Base-by-base conservation (phyloP, 192 early-diverging fungal genomes). In the Coemansia sp. region DNA sequence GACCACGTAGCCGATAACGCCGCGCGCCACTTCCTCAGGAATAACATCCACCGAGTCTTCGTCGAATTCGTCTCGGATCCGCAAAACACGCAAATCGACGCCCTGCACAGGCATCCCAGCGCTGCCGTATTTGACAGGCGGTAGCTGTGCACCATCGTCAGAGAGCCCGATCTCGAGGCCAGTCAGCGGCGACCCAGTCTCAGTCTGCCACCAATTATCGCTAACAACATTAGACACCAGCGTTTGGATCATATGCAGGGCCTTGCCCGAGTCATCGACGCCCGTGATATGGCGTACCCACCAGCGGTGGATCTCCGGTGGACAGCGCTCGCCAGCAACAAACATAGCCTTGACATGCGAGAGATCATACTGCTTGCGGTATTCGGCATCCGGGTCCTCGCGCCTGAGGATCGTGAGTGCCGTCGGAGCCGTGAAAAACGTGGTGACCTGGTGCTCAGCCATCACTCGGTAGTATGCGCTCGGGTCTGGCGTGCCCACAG, bases 171-270 rank as follows among this genome's bases (percentile, higher is more conserved):
- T 79, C 74, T 87, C 87, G 10, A 88, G 82, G 1, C 87, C 90
- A 0, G 92, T 91, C 77, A 94, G 89, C 2, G 94, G 93, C 41
- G 87, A 90, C 3, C 94, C 93, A 31, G 88, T 91, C 63, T 96
- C 94, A 0, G 94, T 94, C 53, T 92, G 90, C 94, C 94, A 96
- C 76, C 89, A 96, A 69, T 94, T 91, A 78, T 96, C 94, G 62
- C 90, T 87, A 2, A 95, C 85, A 42, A 88, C 86, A 34, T 74
- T 74, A 37, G 57, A 23, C 8, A 77, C 46, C 19, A 21, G 46
- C 62, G 5, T 75, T 69, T 7, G 84, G 58, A n/a, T 64, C 71
- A 29, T 67, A 71, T 4, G 57, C 34, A 17, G 23, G 4, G 65
- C 64, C 15, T 27, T 37, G 38, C 70, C 46, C 46, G 46, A 8